Evolutionary conservation across 2,329 filamentous ascomycete species (phyloP).

Genomic region (Hymenoscyphus occultus): DNA sequence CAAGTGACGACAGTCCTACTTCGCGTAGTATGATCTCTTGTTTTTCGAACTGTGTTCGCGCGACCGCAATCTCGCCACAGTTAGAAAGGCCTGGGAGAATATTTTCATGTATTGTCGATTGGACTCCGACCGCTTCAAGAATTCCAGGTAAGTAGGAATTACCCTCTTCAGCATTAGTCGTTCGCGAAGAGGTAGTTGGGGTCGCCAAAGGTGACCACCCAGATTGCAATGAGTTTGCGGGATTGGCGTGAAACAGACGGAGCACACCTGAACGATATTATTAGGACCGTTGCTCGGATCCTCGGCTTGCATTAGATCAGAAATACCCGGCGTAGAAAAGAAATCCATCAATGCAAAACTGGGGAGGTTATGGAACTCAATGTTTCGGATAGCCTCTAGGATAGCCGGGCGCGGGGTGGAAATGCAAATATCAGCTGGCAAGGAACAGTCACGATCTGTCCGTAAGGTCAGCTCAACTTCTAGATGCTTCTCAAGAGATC

Average conservation of each 20-base stretch:
- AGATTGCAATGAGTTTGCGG: neutral
- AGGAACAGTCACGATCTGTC: neutral
- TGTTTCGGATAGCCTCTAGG: constrained; percentile 12
- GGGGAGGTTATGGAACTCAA: constrained; percentile 18
- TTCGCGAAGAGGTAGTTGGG: neutral
- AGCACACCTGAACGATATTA: neutral
- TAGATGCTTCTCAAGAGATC: neutral
- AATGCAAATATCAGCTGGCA: neutral
- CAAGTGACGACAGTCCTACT: neutral
- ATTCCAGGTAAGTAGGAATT: neutral
- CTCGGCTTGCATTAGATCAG: neutral
- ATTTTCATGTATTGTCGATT: neutral
- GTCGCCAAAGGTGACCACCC: neutral
- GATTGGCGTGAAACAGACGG: neutral
- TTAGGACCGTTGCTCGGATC: neutral
- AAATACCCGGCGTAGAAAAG: constrained; percentile 14
- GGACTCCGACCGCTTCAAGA: neutral
- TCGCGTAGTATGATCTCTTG: neutral
- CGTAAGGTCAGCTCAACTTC: neutral
- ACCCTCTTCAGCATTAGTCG: neutral
- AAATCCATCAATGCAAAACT: constrained; percentile 12
- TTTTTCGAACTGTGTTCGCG: neutral
- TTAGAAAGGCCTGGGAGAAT: neutral
- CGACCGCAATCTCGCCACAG: neutral
- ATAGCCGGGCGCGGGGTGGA: neutral